Evolutionary conservation across 2,329 filamentous ascomycete species (phyloP).

Genomic region (Ophiocordyceps polyrhachis-furcata): DNA sequence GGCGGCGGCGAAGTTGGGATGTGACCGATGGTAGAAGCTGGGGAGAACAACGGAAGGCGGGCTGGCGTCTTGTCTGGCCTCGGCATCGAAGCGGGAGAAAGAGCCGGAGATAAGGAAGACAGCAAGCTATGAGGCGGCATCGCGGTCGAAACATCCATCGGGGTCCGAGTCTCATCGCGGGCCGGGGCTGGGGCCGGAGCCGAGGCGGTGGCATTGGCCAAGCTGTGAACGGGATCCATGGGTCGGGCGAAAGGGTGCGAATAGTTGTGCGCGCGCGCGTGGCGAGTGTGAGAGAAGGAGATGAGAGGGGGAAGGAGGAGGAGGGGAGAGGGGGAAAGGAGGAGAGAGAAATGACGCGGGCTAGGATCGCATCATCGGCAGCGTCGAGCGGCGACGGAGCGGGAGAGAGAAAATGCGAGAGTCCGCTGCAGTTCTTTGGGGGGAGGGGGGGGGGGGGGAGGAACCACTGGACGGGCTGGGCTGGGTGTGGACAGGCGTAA

Average conservation of each 20-base stretch:
- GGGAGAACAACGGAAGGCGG: slow-evolving; percentile 4
- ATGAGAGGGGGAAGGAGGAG: background rate
- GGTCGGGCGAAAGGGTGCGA: background rate
- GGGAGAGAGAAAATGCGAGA: background rate
- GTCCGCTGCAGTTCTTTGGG: background rate
- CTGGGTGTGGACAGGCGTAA: background rate
- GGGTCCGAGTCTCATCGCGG: background rate
- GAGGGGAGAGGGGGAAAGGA: background rate
- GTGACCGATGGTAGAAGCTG: slow-evolving; percentile 3
- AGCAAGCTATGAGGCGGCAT: slow-evolving; percentile 2
- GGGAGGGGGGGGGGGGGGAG: too few species aligned
- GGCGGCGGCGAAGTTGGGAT: slow-evolving; percentile 13
- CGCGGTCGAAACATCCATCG: slow-evolving; percentile 1
- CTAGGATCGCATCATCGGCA: background rate
- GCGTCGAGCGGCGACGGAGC: background rate
- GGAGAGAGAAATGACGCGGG: background rate
- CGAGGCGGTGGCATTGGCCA: slow-evolving; percentile 13
- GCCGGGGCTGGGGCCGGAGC: slow-evolving; percentile 1
- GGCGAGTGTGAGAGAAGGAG: slow-evolving; percentile 1
- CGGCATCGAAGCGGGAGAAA: slow-evolving; percentile 5
- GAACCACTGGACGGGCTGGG: background rate
- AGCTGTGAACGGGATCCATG: slow-evolving; percentile 21
- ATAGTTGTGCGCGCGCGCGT: background rate
- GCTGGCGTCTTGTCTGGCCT: slow-evolving; percentile 2
- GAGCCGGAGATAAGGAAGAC: slow-evolving; percentile 9